Evolutionary conservation across 2,329 filamentous ascomycete genomes (phyloP).

Genomic region (Alternaria arborescens): DNA sequence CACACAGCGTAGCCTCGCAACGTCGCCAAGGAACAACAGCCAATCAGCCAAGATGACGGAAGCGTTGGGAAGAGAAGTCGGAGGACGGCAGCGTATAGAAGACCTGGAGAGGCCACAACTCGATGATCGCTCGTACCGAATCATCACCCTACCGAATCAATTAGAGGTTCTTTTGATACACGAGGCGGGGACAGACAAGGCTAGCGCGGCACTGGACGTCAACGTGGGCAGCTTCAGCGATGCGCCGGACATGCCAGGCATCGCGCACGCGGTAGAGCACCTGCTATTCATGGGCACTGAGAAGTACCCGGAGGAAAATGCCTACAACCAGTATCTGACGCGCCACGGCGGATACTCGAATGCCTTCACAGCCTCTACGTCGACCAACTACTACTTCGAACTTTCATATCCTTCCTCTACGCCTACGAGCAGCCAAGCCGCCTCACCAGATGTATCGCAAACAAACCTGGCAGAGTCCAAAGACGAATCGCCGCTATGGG

Average conservation of each 20-base stretch:
- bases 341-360: conserved; percentile 92
- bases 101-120: conserved; percentile 81
- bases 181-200: conserved; percentile 94
- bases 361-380: conserved; percentile 90
- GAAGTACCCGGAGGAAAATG: conserved; percentile 83
- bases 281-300: conserved; percentile 98
- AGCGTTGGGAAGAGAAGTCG: conserved; percentile 36
- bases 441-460: conserved; percentile 49
- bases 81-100: conserved; percentile 59
- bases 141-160: conserved; percentile 84
- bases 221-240: conserved; percentile 97
- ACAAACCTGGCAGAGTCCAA: conserved; percentile 48
- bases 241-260: conserved; percentile 86
- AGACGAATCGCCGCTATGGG: conserved; percentile 71
- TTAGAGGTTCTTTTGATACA: conserved; percentile 93
- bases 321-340: conserved; percentile 91
- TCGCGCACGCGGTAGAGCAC: conserved; percentile 96
- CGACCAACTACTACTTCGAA: conserved; percentile 98
- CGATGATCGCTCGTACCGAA: conserved; percentile 86
- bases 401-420: conserved; percentile 78
- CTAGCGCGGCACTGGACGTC: conserved; percentile 92
- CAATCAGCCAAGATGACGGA: conserved; percentile 38
- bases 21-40: conserved; percentile 15
- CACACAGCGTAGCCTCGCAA: conserved; percentile 20
- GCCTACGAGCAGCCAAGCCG: conserved; percentile 59